These are phyloP conservation scores for Clohesyomyces aquaticus DNA, from an alignment of 495 filamentous ascomycete genomes.

Conservation along the genomic window DNA sequence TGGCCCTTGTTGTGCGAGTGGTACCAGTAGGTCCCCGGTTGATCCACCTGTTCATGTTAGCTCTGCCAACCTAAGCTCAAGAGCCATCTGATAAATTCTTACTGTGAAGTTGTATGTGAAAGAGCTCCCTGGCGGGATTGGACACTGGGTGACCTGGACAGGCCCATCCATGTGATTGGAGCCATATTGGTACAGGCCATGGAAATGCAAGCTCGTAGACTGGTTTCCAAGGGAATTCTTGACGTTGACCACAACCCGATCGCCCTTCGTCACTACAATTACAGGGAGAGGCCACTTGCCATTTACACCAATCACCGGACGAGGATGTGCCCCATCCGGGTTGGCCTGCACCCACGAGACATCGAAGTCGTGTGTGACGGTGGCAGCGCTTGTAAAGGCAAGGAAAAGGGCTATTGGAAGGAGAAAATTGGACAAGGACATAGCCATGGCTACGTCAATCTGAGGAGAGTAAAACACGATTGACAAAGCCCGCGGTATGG, in stretches of 20 bases:
- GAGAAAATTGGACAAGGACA: constrained; percentile 49
- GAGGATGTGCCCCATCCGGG: constrained; percentile 70
- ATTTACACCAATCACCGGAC: constrained; percentile 58
- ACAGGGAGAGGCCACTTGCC: constrained; percentile 39
- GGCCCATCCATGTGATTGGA: constrained; percentile 39
- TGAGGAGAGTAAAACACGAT: too few relatives aligned
- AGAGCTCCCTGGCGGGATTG: constrained; percentile 33
- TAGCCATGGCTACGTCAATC: constrained; percentile 44
- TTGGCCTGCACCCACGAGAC: constrained; percentile 80
- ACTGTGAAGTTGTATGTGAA: constrained; percentile 42
- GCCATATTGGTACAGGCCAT: constrained; percentile 36
- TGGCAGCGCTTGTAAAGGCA: constrained; percentile 55
- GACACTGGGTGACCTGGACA: constrained; percentile 46
- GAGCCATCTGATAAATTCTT: constrained; percentile 67
- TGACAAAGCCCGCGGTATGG: too few relatives aligned
- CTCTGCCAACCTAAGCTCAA: constrained; percentile 68
- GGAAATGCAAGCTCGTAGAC: constrained; percentile 39
- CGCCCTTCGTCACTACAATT: constrained; percentile 33
- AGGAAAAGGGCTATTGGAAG: constrained; percentile 46
- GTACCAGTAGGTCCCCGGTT: constrained; percentile 43
- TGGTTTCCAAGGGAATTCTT: constrained; percentile 52
- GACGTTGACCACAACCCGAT: constrained; percentile 38
- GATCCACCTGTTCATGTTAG: constrained; percentile 37
- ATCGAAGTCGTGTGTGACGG: constrained; percentile 76
- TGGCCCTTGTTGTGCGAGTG: constrained; percentile 35